phyloP scores from a whole-genome alignment of 2,329 filamentous ascomycete species.

The Xylariaceae sp. region DNA sequence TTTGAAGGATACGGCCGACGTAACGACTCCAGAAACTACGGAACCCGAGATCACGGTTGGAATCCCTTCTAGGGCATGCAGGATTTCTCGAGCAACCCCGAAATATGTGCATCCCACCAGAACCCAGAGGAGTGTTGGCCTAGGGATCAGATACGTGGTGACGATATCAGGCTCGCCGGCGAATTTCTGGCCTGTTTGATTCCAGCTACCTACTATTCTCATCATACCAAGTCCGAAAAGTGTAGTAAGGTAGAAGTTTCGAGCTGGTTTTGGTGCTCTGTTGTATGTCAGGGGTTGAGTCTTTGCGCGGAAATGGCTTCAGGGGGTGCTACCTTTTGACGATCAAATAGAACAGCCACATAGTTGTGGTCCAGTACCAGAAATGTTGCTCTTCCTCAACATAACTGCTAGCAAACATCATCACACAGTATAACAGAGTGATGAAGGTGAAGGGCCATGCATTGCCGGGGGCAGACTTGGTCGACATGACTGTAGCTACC shows the following conservation, averaged over 20 bases:
- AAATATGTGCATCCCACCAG: conserved; percentile 66
- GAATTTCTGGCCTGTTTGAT: conserved; percentile 95
- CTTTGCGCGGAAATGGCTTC: background rate
- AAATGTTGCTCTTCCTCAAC: conserved; percentile 98
- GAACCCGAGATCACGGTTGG: conserved; percentile 39
- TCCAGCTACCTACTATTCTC: conserved; percentile 74
- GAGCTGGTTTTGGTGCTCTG: conserved; percentile 26
- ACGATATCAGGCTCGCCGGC: conserved; percentile 86
- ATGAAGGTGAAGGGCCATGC: conserved; percentile 45
- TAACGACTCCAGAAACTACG: conserved; percentile 39
- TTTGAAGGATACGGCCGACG: conserved; percentile 74
- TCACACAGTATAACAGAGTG: conserved; percentile 62
- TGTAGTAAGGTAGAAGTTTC: conserved; percentile 27
- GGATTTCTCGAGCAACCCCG: conserved; percentile 46
- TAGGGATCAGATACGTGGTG: conserved; percentile 59
- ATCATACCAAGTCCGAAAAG: conserved; percentile 54
- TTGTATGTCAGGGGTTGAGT: conserved; percentile 3
- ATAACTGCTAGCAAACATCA: conserved; percentile 98
- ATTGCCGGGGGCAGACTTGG: conserved; percentile 25
- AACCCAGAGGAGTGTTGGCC: conserved; percentile 67
- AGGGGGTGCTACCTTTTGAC: conserved; percentile 37
- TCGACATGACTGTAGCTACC: conserved; percentile 30
- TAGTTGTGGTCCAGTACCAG: conserved; percentile 86
- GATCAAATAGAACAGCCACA: conserved; percentile 58
- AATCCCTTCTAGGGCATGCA: conserved; percentile 39